Percentiles rank a stretch among this genome's conserved stretches.
phyloP scores from a whole-genome alignment of 2,329 filamentous ascomycete species.

The Ophiostoma sp. region DNA sequence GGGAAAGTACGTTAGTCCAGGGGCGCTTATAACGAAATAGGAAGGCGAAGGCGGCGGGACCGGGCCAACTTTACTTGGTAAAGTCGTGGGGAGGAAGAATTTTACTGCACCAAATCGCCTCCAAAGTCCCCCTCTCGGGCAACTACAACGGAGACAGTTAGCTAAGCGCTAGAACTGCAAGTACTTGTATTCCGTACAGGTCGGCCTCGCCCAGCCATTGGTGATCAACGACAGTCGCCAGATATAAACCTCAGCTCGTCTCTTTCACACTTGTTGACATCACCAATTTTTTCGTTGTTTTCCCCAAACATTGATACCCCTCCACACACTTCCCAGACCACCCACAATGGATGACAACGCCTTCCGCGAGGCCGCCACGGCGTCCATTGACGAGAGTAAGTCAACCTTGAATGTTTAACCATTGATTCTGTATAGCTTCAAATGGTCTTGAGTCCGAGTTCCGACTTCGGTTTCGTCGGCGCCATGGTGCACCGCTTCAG shows the following conservation, averaged over 20 bases:
- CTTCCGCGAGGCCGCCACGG: constrained; percentile 74
- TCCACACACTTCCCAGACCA: background rate
- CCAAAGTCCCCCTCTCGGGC: background rate
- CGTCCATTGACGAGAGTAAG: constrained; percentile 80
- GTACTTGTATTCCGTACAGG: background rate
- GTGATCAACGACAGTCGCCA: background rate
- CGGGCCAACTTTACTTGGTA: background rate
- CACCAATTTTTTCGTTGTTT: background rate
- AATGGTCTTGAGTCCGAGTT: background rate
- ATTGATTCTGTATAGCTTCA: too few species aligned
- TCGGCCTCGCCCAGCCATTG: background rate
- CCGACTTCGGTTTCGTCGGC: background rate
- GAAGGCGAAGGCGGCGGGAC: constrained; percentile 10
- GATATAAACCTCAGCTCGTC: background rate
- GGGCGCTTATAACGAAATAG: constrained; percentile 7
- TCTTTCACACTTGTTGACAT: background rate
- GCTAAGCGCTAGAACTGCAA: background rate
- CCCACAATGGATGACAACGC: constrained; percentile 72
- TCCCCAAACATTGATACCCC: background rate
- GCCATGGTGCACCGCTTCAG: background rate
- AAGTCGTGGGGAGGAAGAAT: background rate
- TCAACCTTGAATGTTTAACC: constrained; percentile 25
- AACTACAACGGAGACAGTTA: background rate
- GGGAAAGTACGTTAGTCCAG: background rate
- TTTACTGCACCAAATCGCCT: background rate